Base-by-base conservation (phyloP, 2,329 filamentous ascomycete species). In the Albophoma yamanashiensis region DNA sequence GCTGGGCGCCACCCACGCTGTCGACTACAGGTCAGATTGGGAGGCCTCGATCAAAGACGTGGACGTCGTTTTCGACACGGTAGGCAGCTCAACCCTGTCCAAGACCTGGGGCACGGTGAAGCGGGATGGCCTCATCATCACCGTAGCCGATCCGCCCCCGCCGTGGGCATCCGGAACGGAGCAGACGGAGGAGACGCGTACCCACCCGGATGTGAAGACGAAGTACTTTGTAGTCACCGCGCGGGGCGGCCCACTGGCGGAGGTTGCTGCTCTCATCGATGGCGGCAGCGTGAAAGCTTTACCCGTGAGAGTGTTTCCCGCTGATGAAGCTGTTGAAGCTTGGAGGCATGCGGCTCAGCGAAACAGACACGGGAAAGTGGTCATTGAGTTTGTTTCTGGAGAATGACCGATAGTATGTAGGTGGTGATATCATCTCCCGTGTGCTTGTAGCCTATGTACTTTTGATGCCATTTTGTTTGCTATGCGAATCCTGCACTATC, bases 71-170 rank as follows among this genome's bases (percentile, higher is more conserved):
- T 63, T 74, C 17, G 73, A 74, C 57, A 70, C 70, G 0, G 72
- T 68, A 5, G 71, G 72, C 0, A 65, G 66, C 1, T 62, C 65
- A 7, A 59, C 69, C 0, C 55, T 76, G 27, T 38, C 60, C 1
- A 71, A 66, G 53, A 55, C 66, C 0, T 75, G 73, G 73, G 58
- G 62, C 17, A 62, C 64, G 0, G 64, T 76, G 3, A 71, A 70
- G 45, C 57, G 60, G 1, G 60, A 65, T 15, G 74, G 73, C 0
- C 60, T 60, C 0, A 69, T 75, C 12, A 65, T 76, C 0, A 75
- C 74, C 0, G 67, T 76, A 0, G 72, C 65, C 2, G 73, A 74
- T 52, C 71, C 73, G 8, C 65, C 71, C 0, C 71, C 72, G 0
- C 20, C 60, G 0, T 75, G 73, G 73, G 71, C 71, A 0, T 71